Conservation (phyloP, 129 eudicot species). For the Lactuca saligna region DNA sequence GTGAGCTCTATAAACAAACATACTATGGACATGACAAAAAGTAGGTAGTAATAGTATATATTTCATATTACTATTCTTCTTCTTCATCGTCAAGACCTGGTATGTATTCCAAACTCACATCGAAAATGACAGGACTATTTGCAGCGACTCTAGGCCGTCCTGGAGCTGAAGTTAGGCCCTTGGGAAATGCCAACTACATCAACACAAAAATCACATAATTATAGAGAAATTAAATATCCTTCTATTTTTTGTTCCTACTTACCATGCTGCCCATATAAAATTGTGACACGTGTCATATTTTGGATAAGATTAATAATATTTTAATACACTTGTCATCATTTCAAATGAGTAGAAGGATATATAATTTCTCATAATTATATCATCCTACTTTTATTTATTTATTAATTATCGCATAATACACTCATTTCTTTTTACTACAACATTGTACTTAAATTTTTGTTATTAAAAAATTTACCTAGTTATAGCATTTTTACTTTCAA, state of each 20-base stretch:
- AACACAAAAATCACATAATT: conserved; percentile 4
- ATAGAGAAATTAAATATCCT: neutral
- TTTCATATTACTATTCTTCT: conserved; percentile 16
- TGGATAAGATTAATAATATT: too few species aligned
- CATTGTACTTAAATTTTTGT: too few species aligned
- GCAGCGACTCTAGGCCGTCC: conserved; percentile 99
- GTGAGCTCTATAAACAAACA: conserved; percentile 10
- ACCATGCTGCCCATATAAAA: too few species aligned
- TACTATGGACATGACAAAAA: neutral
- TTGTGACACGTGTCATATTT: too few species aligned
- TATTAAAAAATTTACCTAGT: too few species aligned
- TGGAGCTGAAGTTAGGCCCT: conserved; percentile 93
- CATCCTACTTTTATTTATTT: neutral
- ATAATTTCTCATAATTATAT: too few species aligned
- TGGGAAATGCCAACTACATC: conserved; percentile 84
- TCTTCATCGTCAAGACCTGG: conserved; percentile 91
- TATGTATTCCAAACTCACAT: conserved; percentile 92
- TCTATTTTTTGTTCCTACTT: too few species aligned
- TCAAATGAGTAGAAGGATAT: too few species aligned
- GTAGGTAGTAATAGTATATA: neutral
- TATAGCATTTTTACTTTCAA: neutral
- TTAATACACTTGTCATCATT: too few species aligned
- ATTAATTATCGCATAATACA: neutral
- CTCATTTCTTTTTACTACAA: too few species aligned
- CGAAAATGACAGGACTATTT: conserved; percentile 87